Evolutionary conservation across 768 basidiomycete genomes (phyloP), one percentile per base, ranked within the genome.

Genomic region (Suillus hirtellus): DNA sequence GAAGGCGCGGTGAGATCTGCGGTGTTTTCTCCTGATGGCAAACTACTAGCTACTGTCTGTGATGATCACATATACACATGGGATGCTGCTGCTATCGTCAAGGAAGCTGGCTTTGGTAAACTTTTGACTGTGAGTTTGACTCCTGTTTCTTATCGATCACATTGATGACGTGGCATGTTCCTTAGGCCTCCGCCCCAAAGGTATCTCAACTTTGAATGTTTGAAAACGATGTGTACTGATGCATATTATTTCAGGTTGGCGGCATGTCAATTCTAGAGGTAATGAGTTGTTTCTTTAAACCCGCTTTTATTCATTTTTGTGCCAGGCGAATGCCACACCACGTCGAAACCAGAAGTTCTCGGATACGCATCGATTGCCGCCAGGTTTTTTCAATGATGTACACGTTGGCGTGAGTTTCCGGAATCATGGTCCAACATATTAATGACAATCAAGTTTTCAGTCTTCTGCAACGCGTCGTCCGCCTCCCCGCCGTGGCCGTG

Each of bases 41-140:
- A 34, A 14, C 11, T 34, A 17, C 19, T 53, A 12, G 52, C 19
- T 5, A 53, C 52, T 35, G 19, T 34, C 52, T 53, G 31, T 19
- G 19, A 6, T 34, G 52, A n/a, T 19, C 52, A 53, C 19, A 53
- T 53, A 53, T 53, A 53, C 52, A 53, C 34, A n/a, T 53, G 52
- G 52, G 52, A 53, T 53, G 52, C 35, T 6, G 19, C 19, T 53
- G 34, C 31, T 53, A 53, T 53, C 5, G 5, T 53, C 17, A 53
- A 19, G 31, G 52, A 53, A 53, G 52, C 52, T n/a, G 52, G 52
- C 52, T 6, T 35, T 12, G 52, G 34, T 35, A 34, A n/a, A 35
- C 52, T 53, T 53, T 6, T 53, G 34, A 53, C 19, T 35, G 52
- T 53, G 52, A 53, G 52, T 12, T 53, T 53, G 31, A 34, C 12